Percentiles rank a stretch among this genome's conserved stretches.
Conservation (phyloP, 441 rosid genomes). For the Oxalis stricta region DNA sequence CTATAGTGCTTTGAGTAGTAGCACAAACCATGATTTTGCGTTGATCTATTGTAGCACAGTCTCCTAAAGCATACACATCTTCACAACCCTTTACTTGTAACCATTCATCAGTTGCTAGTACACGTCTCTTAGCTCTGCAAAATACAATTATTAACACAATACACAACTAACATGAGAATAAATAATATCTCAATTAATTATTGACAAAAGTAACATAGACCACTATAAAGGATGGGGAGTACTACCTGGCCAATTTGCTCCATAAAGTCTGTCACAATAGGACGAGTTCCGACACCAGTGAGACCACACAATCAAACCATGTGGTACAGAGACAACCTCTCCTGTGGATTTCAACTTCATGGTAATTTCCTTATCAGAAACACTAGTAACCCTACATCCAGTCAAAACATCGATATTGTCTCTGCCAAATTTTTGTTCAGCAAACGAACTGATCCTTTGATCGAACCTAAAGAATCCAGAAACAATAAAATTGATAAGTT, state of each 20-base stretch:
- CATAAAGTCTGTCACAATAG: constrained; percentile 73
- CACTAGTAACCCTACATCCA: constrained; percentile 64
- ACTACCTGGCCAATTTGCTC: constrained; percentile 79
- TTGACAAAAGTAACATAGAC: too few relatives aligned
- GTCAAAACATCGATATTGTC: constrained; percentile 76
- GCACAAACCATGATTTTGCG: constrained; percentile 71
- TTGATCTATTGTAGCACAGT: constrained; percentile 84
- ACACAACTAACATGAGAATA: not conserved
- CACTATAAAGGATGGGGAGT: not conserved
- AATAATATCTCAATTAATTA: not conserved
- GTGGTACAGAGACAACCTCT: constrained; percentile 45
- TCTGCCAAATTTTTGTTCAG: constrained; percentile 63
- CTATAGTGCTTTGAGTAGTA: not conserved
- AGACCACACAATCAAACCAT: constrained; percentile 89
- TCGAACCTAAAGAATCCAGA: constrained; percentile 43
- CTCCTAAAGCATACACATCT: constrained; percentile 79
- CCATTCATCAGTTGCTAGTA: constrained; percentile 81
- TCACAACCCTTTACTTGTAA: constrained; percentile 61
- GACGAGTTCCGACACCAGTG: constrained; percentile 82
- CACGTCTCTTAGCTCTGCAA: constrained; percentile 52
- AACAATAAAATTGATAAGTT: constrained; percentile 2
- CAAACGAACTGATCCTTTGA: constrained; percentile 75
- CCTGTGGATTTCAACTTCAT: constrained; percentile 49
- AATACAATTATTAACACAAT: not conserved
- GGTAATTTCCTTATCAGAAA: constrained; percentile 60